Conservation (phyloP, 139 green algal species). For the Pseudopediastrum boryanum region DNA sequence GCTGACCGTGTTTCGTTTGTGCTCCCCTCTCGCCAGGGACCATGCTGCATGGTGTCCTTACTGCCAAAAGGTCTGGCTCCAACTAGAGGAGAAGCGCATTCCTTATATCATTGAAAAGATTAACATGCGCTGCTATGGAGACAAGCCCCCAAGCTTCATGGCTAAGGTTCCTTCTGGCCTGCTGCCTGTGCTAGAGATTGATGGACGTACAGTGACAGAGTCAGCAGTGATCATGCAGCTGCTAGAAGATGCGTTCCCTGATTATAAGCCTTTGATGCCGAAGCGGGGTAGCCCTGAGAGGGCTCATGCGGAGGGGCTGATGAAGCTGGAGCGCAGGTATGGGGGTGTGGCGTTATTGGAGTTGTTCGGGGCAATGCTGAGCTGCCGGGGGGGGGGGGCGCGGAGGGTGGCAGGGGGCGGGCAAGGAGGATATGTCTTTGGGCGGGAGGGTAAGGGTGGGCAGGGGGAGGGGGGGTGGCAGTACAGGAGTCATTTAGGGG, state of each 20-base stretch:
- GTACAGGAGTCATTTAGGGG: no score
- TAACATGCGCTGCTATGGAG: constrained; percentile 96
- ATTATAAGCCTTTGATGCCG: constrained; percentile 80
- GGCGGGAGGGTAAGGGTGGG: no score
- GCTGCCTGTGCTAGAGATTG: constrained; percentile 90
- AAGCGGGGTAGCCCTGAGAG: constrained; percentile 46
- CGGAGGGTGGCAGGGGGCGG: no score
- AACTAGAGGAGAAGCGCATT: constrained; percentile 97
- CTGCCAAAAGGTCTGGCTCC: constrained; percentile 85
- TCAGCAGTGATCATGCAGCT: constrained; percentile 71
- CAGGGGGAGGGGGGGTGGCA: no score
- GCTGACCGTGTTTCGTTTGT: not conserved
- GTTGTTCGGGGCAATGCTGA: no score
- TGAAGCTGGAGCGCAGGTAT: constrained; percentile 80
- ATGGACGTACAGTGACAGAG: constrained; percentile 78
- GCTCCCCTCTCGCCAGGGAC: not conserved
- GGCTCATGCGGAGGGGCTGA: constrained; percentile 61
- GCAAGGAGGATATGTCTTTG: no score
- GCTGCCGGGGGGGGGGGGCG: no score
- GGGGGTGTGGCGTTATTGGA: no score
- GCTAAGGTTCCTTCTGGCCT: constrained; percentile 74
- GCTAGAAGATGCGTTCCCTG: constrained; percentile 76
- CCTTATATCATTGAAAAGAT: constrained; percentile 91
- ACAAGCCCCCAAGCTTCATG: constrained; percentile 84
- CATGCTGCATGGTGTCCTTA: constrained; percentile 57